A percentile compares a stretch with the other conserved stretches of the same genome.
Conservation (phyloP, 257 asterid species). For the Salvia hispanica region DNA sequence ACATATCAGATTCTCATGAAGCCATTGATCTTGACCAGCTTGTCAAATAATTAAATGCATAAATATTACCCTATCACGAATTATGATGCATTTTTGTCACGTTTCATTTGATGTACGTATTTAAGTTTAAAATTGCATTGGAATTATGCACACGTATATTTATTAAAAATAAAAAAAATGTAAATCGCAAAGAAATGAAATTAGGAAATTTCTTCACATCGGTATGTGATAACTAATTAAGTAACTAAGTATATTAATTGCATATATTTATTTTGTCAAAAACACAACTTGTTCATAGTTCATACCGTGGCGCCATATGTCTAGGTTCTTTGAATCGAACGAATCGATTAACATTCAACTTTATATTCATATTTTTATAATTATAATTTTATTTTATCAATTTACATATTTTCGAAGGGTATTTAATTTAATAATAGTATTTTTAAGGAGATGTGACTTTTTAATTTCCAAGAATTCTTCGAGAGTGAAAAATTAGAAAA, state of each 20-base stretch:
- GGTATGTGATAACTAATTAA: no score
- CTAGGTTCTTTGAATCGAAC: conserved; percentile 14
- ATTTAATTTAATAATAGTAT: no score
- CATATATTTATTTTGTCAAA: no score
- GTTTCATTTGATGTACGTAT: neutral
- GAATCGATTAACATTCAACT: neutral
- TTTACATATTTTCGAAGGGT: no score
- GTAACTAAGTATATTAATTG: no score
- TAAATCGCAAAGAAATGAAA: no score
- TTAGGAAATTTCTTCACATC: no score
- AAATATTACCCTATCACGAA: neutral
- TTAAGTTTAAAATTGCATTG: no score
- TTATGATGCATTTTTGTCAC: conserved; percentile 8
- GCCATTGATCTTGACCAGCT: conserved; percentile 18
- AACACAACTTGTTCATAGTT: neutral
- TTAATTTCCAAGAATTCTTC: neutral
- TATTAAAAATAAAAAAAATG: no score
- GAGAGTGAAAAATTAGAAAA: neutral
- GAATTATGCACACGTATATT: no score
- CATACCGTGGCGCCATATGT: neutral
- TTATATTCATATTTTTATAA: no score
- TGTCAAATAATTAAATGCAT: neutral
- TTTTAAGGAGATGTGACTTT: neutral
- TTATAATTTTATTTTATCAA: no score
- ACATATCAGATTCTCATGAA: conserved; percentile 2